Percentiles rank a stretch among this genome's conserved stretches.
Conservation (phyloP, 768 basidiomycete genomes). For the Rhizopogon salebrosus region DNA sequence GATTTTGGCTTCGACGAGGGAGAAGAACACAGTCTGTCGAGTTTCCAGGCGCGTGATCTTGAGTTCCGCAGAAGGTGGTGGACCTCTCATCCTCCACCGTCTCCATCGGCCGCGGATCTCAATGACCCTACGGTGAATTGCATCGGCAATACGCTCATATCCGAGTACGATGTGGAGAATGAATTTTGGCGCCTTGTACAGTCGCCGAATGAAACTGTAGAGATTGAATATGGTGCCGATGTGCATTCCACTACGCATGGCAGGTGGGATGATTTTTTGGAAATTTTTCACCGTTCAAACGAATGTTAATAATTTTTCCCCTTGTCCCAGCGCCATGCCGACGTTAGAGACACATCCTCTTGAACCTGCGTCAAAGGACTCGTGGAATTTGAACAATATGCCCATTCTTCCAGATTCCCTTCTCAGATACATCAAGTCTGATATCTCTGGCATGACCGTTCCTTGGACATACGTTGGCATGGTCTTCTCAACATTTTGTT, state of each 20-base stretch:
- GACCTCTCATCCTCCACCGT: slow-evolving; percentile 59
- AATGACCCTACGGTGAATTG: slow-evolving; percentile 50
- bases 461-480: slow-evolving; percentile 99
- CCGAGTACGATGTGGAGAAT: slow-evolving; percentile 86
- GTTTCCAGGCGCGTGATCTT: slow-evolving; percentile 85
- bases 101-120: slow-evolving; percentile 25
- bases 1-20: slow-evolving; percentile 99
- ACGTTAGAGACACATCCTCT: slow-evolving; percentile 91
- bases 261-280: slow-evolving; percentile 51
- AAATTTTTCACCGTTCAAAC: slow-evolving; percentile 24
- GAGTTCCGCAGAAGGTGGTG: slow-evolving; percentile 93
- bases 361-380: slow-evolving; percentile 80
- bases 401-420: slow-evolving; percentile 91
- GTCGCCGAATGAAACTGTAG: slow-evolving; percentile 84
- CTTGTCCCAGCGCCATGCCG: slow-evolving; percentile 75
- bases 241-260: slow-evolving; percentile 97
- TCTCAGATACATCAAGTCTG: slow-evolving; percentile 94
- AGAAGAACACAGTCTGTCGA: slow-evolving; percentile 88
- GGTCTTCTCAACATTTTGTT: slow-evolving; percentile 98
- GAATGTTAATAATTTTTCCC: not conserved
- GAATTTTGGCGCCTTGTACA: slow-evolving; percentile 98
- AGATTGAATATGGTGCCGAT: slow-evolving; percentile 99
- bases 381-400: slow-evolving; percentile 98
- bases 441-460: slow-evolving; percentile 99
- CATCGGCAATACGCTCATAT: slow-evolving; percentile 60